A percentile compares a stretch with the other conserved stretches of the same genome.
Evolutionary conservation across 1,284 basidiomycete genomes (phyloP).

Genomic region (Ganoderma lingzhi): DNA sequence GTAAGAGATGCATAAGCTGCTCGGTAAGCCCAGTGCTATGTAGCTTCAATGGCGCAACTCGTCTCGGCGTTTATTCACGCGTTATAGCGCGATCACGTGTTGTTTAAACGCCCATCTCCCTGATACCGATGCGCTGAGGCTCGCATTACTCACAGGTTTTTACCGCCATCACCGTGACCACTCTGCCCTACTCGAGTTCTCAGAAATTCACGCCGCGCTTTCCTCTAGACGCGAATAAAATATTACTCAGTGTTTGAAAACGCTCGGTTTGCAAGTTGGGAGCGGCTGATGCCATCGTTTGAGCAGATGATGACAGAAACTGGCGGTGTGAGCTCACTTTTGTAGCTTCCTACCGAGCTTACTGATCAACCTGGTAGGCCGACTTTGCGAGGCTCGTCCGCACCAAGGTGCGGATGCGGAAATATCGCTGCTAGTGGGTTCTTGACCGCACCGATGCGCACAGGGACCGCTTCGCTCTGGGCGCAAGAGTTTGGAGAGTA

Average conservation of each 20-base stretch:
- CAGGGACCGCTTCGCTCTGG: neutral
- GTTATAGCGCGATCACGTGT: conserved; percentile 30
- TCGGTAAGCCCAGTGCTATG: neutral
- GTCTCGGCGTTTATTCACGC: conserved; percentile 13
- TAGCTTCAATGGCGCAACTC: conserved; percentile 20
- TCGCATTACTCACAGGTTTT: neutral
- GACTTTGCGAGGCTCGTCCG: no score
- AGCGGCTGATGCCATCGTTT: neutral
- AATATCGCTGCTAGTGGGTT: no score
- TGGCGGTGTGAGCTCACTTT: no score
- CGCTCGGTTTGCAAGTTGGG: neutral
- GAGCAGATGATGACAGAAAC: no score
- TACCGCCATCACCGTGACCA: neutral
- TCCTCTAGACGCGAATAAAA: neutral
- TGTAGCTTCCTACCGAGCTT: no score
- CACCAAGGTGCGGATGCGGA: no score
- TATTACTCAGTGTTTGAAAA: neutral
- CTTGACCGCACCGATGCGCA: neutral
- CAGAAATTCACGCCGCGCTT: neutral
- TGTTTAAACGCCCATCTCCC: neutral
- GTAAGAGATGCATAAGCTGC: conserved; percentile 20
- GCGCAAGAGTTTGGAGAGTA: neutral
- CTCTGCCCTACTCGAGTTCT: neutral
- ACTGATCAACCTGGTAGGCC: no score
- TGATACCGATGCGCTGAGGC: neutral